These are phyloP conservation scores for Apiospora sp. DNA, from an alignment of 2,329 filamentous ascomycete genomes.

Conservation along the genomic window DNA sequence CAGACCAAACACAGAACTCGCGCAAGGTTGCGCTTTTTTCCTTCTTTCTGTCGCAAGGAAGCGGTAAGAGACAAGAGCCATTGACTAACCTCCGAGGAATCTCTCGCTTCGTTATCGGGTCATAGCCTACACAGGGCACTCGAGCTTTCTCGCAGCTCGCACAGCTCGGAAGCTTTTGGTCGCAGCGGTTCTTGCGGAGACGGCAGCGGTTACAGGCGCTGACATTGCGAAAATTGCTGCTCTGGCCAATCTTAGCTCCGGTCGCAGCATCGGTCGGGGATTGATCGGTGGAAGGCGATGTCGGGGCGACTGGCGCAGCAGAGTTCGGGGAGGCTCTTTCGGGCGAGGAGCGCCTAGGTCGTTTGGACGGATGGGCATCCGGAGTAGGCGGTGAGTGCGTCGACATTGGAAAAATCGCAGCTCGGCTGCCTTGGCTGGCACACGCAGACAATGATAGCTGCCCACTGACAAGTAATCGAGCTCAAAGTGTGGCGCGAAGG, in stretches of 20 bases:
- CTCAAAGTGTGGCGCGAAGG: neutral
- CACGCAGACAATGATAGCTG: neutral
- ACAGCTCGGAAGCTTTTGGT: slow-evolving; percentile 91
- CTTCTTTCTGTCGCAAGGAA: neutral
- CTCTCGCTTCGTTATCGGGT: slow-evolving; percentile 94
- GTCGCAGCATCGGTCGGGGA: slow-evolving; percentile 40
- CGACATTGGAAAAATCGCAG: slow-evolving; percentile 47
- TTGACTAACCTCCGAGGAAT: slow-evolving; percentile 83
- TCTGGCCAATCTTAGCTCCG: slow-evolving; percentile 60
- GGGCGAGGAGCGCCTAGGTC: slow-evolving; percentile 62
- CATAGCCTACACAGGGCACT: slow-evolving; percentile 92
- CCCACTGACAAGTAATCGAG: neutral
- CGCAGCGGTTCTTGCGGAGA: slow-evolving; percentile 91
- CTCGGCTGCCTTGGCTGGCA: neutral
- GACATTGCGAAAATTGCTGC: slow-evolving; percentile 82
- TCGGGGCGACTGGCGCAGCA: slow-evolving; percentile 44
- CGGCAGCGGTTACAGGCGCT: slow-evolving; percentile 94
- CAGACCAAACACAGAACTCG: neutral
- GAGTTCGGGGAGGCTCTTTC: slow-evolving; percentile 53
- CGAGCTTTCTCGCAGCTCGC: slow-evolving; percentile 92
- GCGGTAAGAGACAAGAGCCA: neutral
- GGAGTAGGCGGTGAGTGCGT: slow-evolving; percentile 58
- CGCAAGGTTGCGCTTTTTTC: neutral
- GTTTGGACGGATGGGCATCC: slow-evolving; percentile 62
- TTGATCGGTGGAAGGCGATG: slow-evolving; percentile 42